Evolutionary conservation across 2,329 filamentous ascomycete genomes (phyloP), one percentile per base, ranked within the genome.

Genomic region (Nemania sp.): DNA sequence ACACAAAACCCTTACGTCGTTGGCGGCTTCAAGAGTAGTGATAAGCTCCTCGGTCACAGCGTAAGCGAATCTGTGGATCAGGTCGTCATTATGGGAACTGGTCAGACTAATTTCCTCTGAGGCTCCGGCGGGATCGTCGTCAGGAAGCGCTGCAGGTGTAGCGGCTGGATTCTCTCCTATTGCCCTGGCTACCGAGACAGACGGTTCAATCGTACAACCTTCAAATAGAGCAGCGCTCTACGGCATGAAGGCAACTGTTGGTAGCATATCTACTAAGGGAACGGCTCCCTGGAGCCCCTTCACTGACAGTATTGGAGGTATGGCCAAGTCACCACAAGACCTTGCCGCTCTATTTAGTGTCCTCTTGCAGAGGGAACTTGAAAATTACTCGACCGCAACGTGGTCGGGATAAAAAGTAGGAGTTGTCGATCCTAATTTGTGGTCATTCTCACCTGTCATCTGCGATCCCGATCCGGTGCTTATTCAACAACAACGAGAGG

Each of bases 161-260:
- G 26, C 42, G 8, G 40, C 42, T 3, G 49, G 49, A 1, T 46
- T 46, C 14, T 15, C 49, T 7, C 42, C 33, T 3, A 2, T 52
- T 2, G 34, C 31, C 5, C 22, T 52, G 5, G 49, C 23, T 3
- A 52, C 41, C 3, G 49, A 52, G 24, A 39, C 49, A 2, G 24
- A 52, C 12, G 49, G 49, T 6, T 52, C 49, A 6, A 52, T 52
- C 26, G 33, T 52, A 6, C 33, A 40, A 9, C 49, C 42, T n/a
- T 31, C 49, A 5, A 40, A 31, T 5, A 22, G 42, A 37, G 41
- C 31, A 30, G 20, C 49, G 2, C 15, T 46, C 2, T 52, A 46
- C 24, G 37, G 34, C 5, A 5, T 49, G 3, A 49, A 49, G 15
- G 45, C 11, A n/a, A 48, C 45, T 30, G 20, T 36, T 24, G 34